phyloP scores from a whole-genome alignment of 78 protist species.

The Polysphondylium violaceum region DNA sequence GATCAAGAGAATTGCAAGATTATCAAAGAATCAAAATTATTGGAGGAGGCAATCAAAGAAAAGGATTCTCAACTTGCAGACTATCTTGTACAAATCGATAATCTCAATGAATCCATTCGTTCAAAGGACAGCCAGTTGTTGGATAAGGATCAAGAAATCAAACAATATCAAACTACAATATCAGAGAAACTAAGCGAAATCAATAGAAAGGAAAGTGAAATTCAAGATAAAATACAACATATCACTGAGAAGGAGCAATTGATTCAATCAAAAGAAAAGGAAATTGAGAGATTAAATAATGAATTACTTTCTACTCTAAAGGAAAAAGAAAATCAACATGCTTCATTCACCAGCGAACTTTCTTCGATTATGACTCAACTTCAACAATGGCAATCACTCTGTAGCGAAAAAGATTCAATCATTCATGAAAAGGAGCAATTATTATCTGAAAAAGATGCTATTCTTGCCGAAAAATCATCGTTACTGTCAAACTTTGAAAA shows the following conservation, averaged over 20 bases:
- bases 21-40: constrained; percentile 12
- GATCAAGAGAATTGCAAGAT: background rate
- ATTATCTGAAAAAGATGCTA: background rate
- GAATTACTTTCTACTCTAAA: background rate
- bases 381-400: background rate
- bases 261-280: constrained; percentile 4
- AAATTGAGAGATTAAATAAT: background rate
- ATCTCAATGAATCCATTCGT: background rate
- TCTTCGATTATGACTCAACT: constrained; percentile 11
- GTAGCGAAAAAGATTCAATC: background rate
- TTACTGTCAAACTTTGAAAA: too few relatives aligned
- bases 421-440: constrained; percentile 1
- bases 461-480: too few relatives aligned
- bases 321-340: background rate
- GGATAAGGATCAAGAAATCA: constrained; percentile 16
- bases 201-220: background rate
- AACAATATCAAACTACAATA: background rate
- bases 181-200: background rate
- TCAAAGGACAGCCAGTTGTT: background rate
- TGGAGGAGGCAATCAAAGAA: background rate
- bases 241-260: background rate
- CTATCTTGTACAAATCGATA: background rate
- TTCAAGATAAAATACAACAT: background rate
- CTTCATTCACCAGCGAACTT: background rate
- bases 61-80: background rate